Evolutionary conservation across 2,329 filamentous ascomycete genomes (phyloP).

Genomic region (Paraphaeosphaeria minitans): DNA sequence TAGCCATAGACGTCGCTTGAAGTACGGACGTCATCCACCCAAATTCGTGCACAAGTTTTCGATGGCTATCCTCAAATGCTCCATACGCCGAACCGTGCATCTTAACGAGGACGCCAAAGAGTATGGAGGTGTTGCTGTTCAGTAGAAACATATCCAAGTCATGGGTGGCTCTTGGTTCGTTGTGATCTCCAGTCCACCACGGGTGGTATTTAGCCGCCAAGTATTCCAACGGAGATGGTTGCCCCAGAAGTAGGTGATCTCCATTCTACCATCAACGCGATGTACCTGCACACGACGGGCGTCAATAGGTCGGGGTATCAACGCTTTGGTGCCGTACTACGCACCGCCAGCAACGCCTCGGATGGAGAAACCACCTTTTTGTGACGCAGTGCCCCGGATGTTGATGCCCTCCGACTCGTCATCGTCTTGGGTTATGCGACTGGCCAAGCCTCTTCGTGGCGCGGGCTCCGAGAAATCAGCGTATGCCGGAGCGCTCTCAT

Average conservation of each 20-base stretch:
- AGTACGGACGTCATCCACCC: background rate
- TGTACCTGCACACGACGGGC: background rate
- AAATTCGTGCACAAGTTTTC: background rate
- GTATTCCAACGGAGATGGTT: background rate
- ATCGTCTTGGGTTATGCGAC: constrained; percentile 30
- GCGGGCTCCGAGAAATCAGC: constrained; percentile 34
- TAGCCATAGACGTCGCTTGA: background rate
- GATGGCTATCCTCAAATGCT: background rate
- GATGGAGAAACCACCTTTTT: constrained; percentile 33
- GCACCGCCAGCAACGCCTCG: constrained; percentile 40
- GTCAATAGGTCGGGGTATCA: background rate
- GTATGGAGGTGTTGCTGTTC: background rate
- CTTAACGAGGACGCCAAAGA: background rate
- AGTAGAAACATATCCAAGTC: background rate
- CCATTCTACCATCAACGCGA: background rate
- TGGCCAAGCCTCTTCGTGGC: constrained; percentile 24
- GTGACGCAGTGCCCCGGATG: constrained; percentile 37
- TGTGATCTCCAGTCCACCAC: background rate
- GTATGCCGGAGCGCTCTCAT: constrained; percentile 31
- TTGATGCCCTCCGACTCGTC: constrained; percentile 34
- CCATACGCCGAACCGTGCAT: background rate
- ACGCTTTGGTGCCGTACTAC: constrained; percentile 16
- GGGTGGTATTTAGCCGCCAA: background rate
- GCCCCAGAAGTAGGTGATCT: background rate
- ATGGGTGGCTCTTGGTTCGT: background rate